phyloP scores from a whole-genome alignment of 129 eudicot genomes.

The Artemisia argyi region DNA sequence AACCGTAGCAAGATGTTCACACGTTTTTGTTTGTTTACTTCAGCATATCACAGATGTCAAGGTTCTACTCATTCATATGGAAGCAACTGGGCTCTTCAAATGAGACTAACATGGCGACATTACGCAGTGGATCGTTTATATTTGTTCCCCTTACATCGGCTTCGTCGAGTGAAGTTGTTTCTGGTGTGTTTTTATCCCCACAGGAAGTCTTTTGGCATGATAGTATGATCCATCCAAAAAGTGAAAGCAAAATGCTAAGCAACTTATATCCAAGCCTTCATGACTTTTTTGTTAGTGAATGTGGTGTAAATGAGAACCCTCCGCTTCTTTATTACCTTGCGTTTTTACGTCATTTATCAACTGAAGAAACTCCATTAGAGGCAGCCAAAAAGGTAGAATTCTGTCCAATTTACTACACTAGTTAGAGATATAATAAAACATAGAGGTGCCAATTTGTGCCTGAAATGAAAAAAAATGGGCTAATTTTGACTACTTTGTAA shows the following conservation, averaged over 20 bases:
- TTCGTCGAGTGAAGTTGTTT: constrained; percentile 46
- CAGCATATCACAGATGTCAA: constrained; percentile 85
- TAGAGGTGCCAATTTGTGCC: too few relatives aligned
- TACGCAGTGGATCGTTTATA: constrained; percentile 57
- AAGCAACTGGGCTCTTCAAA: constrained; percentile 52
- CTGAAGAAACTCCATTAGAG: constrained; percentile 54
- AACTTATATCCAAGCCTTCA: constrained; percentile 67
- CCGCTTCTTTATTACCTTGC: constrained; percentile 56
- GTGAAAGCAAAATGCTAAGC: constrained; percentile 51
- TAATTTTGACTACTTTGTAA: too few relatives aligned
- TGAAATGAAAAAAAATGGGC: too few relatives aligned
- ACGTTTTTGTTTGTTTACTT: constrained; percentile 5
- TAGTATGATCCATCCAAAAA: constrained; percentile 27
- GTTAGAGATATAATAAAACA: neutral
- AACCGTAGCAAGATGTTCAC: too few relatives aligned
- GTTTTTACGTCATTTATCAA: constrained; percentile 66
- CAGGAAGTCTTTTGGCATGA: constrained; percentile 87
- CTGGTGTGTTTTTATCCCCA: constrained; percentile 69
- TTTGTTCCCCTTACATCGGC: constrained; percentile 58
- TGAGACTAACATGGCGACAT: constrained; percentile 39
- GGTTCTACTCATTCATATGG: constrained; percentile 67
- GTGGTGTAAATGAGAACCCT: constrained; percentile 79
- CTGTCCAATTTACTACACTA: too few relatives aligned
- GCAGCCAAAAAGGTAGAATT: constrained; percentile 56
- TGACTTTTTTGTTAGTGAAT: constrained; percentile 74